A percentile compares a stretch with the other conserved stretches of the same genome.
Conservation (phyloP, 2,329 filamentous ascomycete genomes). For the Parascedosporium putredinis region DNA sequence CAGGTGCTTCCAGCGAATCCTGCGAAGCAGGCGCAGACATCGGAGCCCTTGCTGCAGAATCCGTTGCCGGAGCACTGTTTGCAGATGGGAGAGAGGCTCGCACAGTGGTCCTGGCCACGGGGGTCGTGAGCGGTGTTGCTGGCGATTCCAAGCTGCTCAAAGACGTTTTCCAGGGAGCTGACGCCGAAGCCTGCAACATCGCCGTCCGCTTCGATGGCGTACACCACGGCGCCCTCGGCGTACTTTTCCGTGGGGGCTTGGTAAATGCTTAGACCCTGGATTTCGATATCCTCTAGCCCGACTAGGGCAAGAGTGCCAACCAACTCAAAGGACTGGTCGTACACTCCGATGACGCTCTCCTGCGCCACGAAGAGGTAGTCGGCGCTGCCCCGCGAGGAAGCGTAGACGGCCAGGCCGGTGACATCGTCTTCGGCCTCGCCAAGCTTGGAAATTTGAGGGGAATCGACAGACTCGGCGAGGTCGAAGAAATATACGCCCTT, state of each 20-base stretch:
- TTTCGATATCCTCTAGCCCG: conserved; percentile 29
- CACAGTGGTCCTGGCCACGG: conserved; percentile 15
- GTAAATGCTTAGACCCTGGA: conserved; percentile 30
- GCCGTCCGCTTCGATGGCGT: conserved; percentile 29
- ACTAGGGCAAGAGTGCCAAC: conserved; percentile 26
- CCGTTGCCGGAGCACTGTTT: conserved; percentile 26
- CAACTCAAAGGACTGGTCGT: conserved; percentile 23
- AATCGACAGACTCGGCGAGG: conserved; percentile 25
- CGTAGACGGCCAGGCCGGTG: conserved; percentile 31
- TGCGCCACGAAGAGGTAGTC: conserved; percentile 32
- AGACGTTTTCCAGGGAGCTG: conserved; percentile 25
- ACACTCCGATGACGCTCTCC: conserved; percentile 26
- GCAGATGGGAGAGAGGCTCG: conserved; percentile 19
- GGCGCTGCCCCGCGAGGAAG: conserved; percentile 16
- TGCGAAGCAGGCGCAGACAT: conserved; percentile 31
- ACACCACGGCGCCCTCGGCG: conserved; percentile 27
- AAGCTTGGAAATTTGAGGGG: conserved; percentile 24
- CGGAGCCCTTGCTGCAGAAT: conserved; percentile 21
- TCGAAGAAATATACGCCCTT: conserved; percentile 26
- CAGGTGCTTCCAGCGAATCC: conserved; percentile 28
- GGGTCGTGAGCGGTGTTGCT: conserved; percentile 29
- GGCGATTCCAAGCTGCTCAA: conserved; percentile 22
- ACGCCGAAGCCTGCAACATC: conserved; percentile 25
- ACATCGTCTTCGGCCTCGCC: conserved; percentile 26
- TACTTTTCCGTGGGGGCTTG: conserved; percentile 25